Base-by-base conservation (phyloP, 129 eudicot species). In the Apium graveolens region DNA sequence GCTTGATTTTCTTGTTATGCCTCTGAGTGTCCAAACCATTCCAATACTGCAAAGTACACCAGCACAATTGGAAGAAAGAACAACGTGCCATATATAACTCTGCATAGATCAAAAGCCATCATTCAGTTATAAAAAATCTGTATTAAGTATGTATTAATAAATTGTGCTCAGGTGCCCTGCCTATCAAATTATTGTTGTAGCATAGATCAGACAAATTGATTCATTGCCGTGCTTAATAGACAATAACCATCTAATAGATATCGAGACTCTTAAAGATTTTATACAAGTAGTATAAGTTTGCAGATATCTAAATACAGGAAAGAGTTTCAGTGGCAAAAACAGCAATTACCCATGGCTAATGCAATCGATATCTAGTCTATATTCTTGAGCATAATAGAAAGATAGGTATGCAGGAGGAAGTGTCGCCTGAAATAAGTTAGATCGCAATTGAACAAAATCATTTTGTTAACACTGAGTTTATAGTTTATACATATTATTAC, bases 371-470 rank as follows among this genome's bases (percentile, higher is more conserved):
- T 93, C 94, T 78, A 93, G 70, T 20, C 91, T 91, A 80, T 93
- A 90, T 75, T 89, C 94, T 87, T 93, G 86, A 34, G 98, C 96
- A 51, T 84, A 93, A 17, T 90, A 82, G 76, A 90, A 93, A 1
- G 98, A 87, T 43, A 94, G 89, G 63, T 89, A 89, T 4, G 98
- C 86, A 73, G 91, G 96, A n/a, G 98, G 98, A 32, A 93, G 38
- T 31, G 98, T 96, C 20, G 98, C 93, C 96, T 92, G 83, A 81
- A 81, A 31, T 72, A 51, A 8, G 0, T 39, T 39, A 39, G 42
- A 39, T 39, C n/a, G 20, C 62, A 11, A 20, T 20, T 5, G 7
- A 51, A 51, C 0, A 51, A 51, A 18, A 51, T 51, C 26, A 51
- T 20, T 1, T 20, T 20, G 5, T 45, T 45, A 45, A 2, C 48